A percentile compares a stretch with the other conserved stretches of the same genome.
Conservation (phyloP, 129 eudicot genomes). For the Gnaphalium uliginosum region DNA sequence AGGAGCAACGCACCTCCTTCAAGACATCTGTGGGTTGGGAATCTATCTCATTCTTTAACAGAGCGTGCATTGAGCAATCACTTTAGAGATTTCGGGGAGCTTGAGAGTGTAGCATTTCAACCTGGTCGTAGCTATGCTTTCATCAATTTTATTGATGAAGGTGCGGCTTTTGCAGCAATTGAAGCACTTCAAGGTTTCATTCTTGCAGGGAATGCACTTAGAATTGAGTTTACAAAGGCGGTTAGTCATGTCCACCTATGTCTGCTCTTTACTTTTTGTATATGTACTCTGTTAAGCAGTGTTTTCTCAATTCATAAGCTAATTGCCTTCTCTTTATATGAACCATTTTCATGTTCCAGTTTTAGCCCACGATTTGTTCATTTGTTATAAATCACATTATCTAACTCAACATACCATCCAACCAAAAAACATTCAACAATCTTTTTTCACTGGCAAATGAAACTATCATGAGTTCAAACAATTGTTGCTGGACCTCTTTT, state of each 20-base stretch:
- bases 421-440: neutral
- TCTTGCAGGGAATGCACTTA: constrained; percentile 85
- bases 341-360: constrained; percentile 12
- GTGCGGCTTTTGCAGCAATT: constrained; percentile 74
- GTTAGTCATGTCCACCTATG: constrained; percentile 84
- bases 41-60: constrained; percentile 54
- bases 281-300: constrained; percentile 27
- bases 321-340: constrained; percentile 2
- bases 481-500: neutral
- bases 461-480: neutral
- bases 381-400: neutral
- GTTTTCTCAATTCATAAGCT: neutral
- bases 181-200: constrained; percentile 81
- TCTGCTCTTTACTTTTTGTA: constrained; percentile 38
- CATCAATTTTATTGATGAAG: constrained; percentile 63
- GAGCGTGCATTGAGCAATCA: constrained; percentile 56
- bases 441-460: neutral
- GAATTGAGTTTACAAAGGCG: constrained; percentile 97
- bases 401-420: neutral
- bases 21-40: constrained; percentile 95
- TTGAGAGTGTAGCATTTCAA: constrained; percentile 77
- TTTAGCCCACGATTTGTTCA: neutral
- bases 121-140: constrained; percentile 94
- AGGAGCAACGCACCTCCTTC: constrained; percentile 75
- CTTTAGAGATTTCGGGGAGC: constrained; percentile 73